Evolutionary conservation across 768 basidiomycete species (phyloP).

Genomic region (Rhizopogon vulgaris): DNA sequence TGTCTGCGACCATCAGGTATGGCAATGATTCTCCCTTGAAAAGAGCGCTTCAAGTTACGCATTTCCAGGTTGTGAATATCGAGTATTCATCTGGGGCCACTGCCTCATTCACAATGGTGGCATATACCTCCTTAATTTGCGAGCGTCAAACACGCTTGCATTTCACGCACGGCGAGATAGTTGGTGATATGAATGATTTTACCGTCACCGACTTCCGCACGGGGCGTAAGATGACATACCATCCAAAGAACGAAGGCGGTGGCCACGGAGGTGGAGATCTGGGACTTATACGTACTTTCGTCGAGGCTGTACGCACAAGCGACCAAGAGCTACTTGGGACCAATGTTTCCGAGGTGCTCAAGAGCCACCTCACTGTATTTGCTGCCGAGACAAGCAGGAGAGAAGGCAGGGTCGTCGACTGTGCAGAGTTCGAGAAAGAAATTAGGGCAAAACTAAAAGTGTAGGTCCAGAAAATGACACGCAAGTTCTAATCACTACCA

Average conservation of each 20-base stretch:
- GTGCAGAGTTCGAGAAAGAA: constrained; percentile 53
- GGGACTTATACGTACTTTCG: constrained; percentile 70
- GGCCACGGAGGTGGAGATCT: constrained; percentile 83
- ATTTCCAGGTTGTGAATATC: constrained; percentile 67
- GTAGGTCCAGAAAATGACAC: not conserved
- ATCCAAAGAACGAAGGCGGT: constrained; percentile 54
- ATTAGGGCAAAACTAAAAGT: constrained; percentile 30
- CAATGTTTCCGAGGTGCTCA: constrained; percentile 60
- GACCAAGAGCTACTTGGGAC: constrained; percentile 65
- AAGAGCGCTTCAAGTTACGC: not conserved
- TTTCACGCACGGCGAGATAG: constrained; percentile 81
- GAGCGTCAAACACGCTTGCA: constrained; percentile 80
- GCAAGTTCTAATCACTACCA: not conserved
- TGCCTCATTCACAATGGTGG: constrained; percentile 86
- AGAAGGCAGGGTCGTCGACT: constrained; percentile 67
- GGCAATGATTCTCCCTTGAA: not conserved
- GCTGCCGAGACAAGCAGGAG: constrained; percentile 76
- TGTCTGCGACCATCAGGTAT: constrained; percentile 80
- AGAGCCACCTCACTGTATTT: constrained; percentile 80
- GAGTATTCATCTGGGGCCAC: constrained; percentile 80
- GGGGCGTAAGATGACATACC: constrained; percentile 33
- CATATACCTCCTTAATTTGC: constrained; percentile 74
- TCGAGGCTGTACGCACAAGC: constrained; percentile 63
- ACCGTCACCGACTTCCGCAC: constrained; percentile 75
- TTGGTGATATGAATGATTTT: constrained; percentile 78